Conservation (phyloP, 148 eudicot genomes). For the Mesembryanthemum crystallinum region DNA sequence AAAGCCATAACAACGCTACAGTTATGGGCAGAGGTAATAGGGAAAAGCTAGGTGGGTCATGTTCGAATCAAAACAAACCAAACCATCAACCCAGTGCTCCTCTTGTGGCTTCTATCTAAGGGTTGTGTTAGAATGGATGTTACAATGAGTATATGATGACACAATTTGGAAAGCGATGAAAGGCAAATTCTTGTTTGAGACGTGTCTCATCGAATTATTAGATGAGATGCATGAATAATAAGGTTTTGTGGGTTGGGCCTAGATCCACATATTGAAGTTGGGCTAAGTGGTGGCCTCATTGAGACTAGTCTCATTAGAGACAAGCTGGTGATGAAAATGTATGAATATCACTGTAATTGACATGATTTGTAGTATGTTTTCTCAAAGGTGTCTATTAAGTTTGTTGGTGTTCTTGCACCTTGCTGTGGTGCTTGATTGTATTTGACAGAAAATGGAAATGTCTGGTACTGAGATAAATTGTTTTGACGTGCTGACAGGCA, state of each 20-base stretch:
- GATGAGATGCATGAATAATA: no score
- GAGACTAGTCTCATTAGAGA: no score
- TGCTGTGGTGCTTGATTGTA: not conserved
- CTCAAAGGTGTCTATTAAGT: not conserved
- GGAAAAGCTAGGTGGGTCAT: not conserved
- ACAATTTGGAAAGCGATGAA: not conserved
- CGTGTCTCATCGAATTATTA: no score
- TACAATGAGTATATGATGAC: not conserved
- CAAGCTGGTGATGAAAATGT: no score
- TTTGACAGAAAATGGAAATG: not conserved
- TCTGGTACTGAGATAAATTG: not conserved
- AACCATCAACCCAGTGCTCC: not conserved
- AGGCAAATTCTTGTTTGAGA: no score
- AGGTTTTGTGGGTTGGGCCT: not conserved
- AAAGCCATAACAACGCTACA: not conserved
- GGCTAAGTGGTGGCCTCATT: not conserved
- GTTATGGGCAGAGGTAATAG: not conserved
- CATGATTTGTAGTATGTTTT: no score
- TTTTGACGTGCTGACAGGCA: slow-evolving; percentile 46
- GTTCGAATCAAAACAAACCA: not conserved
- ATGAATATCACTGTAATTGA: not conserved
- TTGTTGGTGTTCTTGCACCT: not conserved
- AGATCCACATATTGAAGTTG: not conserved
- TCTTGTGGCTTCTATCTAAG: not conserved
- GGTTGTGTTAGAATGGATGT: not conserved